Evolutionary conservation across 2,329 filamentous ascomycete genomes (phyloP).

Genomic region (Botrytis byssoidea): DNA sequence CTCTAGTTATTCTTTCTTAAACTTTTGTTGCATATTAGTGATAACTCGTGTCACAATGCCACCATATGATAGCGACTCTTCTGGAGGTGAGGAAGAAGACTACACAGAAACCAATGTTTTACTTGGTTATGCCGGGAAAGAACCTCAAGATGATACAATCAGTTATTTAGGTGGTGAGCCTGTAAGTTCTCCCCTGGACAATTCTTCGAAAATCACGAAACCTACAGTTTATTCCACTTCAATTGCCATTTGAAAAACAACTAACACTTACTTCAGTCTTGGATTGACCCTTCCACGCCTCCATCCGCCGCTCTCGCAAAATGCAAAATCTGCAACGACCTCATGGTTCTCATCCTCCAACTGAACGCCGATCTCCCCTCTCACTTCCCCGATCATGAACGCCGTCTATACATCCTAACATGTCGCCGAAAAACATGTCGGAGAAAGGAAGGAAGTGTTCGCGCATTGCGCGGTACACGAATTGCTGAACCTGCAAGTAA

Average conservation of each 20-base stretch:
- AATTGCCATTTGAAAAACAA: neutral
- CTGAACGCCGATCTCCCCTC: slow-evolving; percentile 88
- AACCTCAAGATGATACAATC: slow-evolving; percentile 71
- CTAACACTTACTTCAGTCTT: slow-evolving; percentile 57
- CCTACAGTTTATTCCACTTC: neutral
- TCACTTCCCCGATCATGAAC: slow-evolving; percentile 80
- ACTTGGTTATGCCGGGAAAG: slow-evolving; percentile 82
- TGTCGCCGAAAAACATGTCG: slow-evolving; percentile 78
- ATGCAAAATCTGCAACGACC: slow-evolving; percentile 82
- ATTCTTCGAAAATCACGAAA: neutral
- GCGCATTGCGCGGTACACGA: slow-evolving; percentile 69
- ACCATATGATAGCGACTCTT: slow-evolving; percentile 84
- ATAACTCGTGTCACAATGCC: slow-evolving; percentile 52
- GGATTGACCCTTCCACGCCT: slow-evolving; percentile 70
- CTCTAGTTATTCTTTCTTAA: neutral
- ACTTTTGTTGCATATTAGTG: neutral
- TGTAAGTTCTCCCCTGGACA: slow-evolving; percentile 52
- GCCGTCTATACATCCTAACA: slow-evolving; percentile 81
- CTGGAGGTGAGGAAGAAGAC: slow-evolving; percentile 62
- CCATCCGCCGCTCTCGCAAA: slow-evolving; percentile 76
- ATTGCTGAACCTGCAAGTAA: slow-evolving; percentile 37
- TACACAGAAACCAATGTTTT: slow-evolving; percentile 84
- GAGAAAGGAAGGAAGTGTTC: slow-evolving; percentile 77
- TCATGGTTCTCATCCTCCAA: slow-evolving; percentile 84
- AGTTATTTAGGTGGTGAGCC: slow-evolving; percentile 86